A percentile compares a stretch with the other conserved stretches of the same genome.
phyloP scores from a whole-genome alignment of 192 early-diverging fungal species.

The Rhizophagus prolifer region DNA sequence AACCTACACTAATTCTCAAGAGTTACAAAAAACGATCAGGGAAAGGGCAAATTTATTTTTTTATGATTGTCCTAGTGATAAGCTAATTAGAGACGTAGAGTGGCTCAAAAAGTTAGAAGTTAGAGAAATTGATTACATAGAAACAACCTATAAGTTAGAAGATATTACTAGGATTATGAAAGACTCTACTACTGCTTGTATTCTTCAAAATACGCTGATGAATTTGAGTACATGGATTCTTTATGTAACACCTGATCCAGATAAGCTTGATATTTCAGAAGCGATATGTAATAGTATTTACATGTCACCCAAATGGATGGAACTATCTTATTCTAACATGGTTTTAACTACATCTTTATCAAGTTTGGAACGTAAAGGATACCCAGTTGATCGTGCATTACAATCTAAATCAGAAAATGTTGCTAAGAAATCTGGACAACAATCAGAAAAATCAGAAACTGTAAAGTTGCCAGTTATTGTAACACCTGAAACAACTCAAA shows the following conservation, averaged over 20 bases:
- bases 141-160: slow-evolving; percentile 43
- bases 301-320: neutral
- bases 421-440: slow-evolving; percentile 7
- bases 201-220: slow-evolving; percentile 38
- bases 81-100: slow-evolving; percentile 50
- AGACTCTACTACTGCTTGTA: slow-evolving; percentile 65
- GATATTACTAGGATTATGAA: slow-evolving; percentile 43
- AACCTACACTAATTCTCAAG: slow-evolving; percentile 43
- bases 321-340: neutral
- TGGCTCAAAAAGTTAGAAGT: slow-evolving; percentile 67
- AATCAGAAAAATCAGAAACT: slow-evolving; percentile 7
- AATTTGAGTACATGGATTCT: slow-evolving; percentile 37
- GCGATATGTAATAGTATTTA: neutral
- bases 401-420: slow-evolving; percentile 33
- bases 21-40: slow-evolving; percentile 62
- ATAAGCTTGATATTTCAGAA: slow-evolving; percentile 4
- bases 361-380: slow-evolving; percentile 34
- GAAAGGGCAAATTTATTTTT: slow-evolving; percentile 78
- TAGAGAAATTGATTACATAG: slow-evolving; percentile 63
- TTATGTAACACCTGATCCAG: slow-evolving; percentile 42
- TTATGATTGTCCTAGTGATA: slow-evolving; percentile 54
- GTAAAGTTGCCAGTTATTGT: neutral
- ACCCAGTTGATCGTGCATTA: slow-evolving; percentile 60
- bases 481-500: neutral
- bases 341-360: neutral